Evolutionary conservation across 106 monocot species (phyloP).

Genomic region (Phalaenopsis aphrodite): DNA sequence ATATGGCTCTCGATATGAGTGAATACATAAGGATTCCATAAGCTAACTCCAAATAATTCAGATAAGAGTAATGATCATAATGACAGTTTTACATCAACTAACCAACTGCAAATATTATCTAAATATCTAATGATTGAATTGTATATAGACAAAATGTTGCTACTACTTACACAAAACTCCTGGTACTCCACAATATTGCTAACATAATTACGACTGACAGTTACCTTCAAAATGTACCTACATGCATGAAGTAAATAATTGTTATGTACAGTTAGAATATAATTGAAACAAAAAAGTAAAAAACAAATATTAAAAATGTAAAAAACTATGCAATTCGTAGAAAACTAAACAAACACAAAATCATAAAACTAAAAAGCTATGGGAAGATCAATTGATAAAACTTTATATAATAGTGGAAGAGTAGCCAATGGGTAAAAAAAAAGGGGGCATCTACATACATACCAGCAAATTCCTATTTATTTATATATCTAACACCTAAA

Average conservation of each 20-base stretch:
- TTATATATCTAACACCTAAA: no score
- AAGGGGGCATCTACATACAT: not conserved
- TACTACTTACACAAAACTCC: slow-evolving; percentile 33
- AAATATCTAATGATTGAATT: not conserved
- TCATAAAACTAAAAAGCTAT: not conserved
- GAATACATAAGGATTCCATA: not conserved
- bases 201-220: slow-evolving; percentile 44
- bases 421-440: not conserved
- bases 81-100: not conserved
- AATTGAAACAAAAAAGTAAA: not conserved
- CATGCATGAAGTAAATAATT: slow-evolving; percentile 4
- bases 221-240: slow-evolving; percentile 50
- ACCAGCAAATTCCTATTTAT: no score
- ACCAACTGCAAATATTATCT: not conserved
- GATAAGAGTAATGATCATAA: not conserved
- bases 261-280: not conserved
- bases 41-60: not conserved
- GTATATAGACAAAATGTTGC: not conserved
- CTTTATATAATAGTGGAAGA: not conserved
- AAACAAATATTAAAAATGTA: not conserved
- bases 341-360: not conserved
- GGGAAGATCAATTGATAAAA: not conserved
- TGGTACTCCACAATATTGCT: slow-evolving; percentile 48
- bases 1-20: not conserved
- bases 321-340: not conserved